Evolutionary conservation across 2,329 filamentous ascomycete species (phyloP), one percentile per base, ranked within the genome.

Genomic region (Colletotrichum cuscutae): DNA sequence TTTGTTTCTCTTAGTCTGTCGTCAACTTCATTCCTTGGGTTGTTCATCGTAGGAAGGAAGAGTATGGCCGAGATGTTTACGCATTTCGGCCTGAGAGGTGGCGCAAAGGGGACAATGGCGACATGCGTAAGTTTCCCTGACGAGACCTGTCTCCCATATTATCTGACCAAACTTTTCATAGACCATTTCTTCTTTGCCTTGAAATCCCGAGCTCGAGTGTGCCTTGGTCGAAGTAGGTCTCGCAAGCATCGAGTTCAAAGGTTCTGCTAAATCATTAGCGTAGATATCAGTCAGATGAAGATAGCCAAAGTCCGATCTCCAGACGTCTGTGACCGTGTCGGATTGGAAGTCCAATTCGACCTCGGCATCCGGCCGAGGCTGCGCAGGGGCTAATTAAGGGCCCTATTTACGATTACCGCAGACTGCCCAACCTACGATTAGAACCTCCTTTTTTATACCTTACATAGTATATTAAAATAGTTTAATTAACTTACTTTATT

Each of bases 11-110:
- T 35, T 35, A 70, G 67, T 60, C 54, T 2, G 76, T 77, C 37
- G 75, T 79, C 6, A 76, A 75, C 13, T 75, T 78, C 22, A 78
- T 77, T 22, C 77, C 76, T 12, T 79, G 77, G 78, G 78, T 78
- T 15, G 72, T 79, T 2, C 77, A 79, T 28, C 73, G 67, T 19
- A 68, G 62, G 46, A 58, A 63, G 15, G 53, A 58, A 9, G 67
- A 65, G 7, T 60, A 60, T 6, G 54, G 54, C 5, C 67, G 54
- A 24, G 73, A 74, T 24, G 65, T 65, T 8, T 42, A 73, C 22
- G 24, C 54, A 5, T 74, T 74, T 32, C 42, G 46, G 1, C 73
- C 73, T 5, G 70, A 74, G 22, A 64, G 73, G 24, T 74, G 66
- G 70, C 53, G 71, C 9, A 69, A 65, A 32, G 26, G 58, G 8